These are phyloP conservation scores for Acephala macrosclerotiorum DNA, from an alignment of 2,329 filamentous ascomycete species.

Conservation along the genomic window DNA sequence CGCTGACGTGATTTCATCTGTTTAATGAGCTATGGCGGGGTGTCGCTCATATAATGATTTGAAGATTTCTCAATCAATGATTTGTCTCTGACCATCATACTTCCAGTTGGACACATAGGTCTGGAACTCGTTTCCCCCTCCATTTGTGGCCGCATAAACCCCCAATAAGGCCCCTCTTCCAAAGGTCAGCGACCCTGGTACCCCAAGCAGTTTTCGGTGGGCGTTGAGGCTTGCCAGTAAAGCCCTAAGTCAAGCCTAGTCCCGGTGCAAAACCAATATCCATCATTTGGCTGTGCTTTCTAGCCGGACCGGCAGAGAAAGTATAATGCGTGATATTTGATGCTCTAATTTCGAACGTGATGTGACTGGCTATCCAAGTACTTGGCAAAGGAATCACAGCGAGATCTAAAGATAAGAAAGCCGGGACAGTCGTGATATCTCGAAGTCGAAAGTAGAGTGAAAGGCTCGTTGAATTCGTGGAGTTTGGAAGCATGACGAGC, in stretches of 20 bases:
- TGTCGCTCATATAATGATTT: not conserved
- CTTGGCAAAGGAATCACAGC: conserved; percentile 23
- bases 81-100: conserved; percentile 7
- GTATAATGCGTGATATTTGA: conserved; percentile 33
- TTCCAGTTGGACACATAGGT: conserved; percentile 18
- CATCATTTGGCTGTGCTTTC: conserved; percentile 50
- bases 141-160: conserved; percentile 61
- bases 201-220: not conserved
- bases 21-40: not conserved
- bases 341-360: conserved; percentile 28
- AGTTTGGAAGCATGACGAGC: conserved; percentile 18
- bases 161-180: conserved; percentile 55
- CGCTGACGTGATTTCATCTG: too few relatives aligned
- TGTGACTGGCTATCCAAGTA: conserved; percentile 15
- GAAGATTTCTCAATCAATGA: not conserved
- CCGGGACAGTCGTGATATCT: conserved; percentile 28
- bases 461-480: conserved; percentile 14
- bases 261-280: conserved; percentile 52
- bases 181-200: not conserved
- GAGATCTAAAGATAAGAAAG: conserved; percentile 20
- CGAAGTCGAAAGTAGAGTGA: conserved; percentile 24
- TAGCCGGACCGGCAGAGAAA: conserved; percentile 26
- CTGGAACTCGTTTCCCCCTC: conserved; percentile 40
- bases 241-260: conserved; percentile 34
- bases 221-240: conserved; percentile 25